Conservation (phyloP, 2,329 filamentous ascomycete genomes). For the Exutisphaerella laricina region DNA sequence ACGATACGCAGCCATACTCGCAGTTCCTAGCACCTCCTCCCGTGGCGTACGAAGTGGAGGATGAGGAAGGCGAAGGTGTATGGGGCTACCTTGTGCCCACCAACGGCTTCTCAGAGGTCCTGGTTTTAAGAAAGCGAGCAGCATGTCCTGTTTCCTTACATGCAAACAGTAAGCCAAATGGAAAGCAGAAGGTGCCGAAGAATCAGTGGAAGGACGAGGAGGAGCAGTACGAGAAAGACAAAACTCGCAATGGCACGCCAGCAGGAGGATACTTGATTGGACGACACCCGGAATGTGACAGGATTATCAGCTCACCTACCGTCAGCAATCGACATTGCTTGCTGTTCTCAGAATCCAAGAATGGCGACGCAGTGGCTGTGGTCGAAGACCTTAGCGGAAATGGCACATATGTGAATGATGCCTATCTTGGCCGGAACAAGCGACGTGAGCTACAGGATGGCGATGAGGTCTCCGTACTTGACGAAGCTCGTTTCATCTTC, state of each 20-base stretch:
- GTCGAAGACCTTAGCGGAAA: constrained; percentile 93
- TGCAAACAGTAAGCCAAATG: constrained; percentile 34
- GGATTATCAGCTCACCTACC: constrained; percentile 65
- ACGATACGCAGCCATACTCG: constrained; percentile 72
- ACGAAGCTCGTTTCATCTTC: constrained; percentile 84
- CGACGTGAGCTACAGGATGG: constrained; percentile 80
- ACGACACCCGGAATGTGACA: constrained; percentile 81
- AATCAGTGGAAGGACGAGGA: constrained; percentile 55
- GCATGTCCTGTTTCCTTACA: constrained; percentile 57
- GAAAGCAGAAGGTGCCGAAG: constrained; percentile 43
- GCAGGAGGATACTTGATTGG: constrained; percentile 87
- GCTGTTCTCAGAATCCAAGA: constrained; percentile 58
- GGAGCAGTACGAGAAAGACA: constrained; percentile 54
- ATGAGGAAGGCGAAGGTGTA: constrained; percentile 78
- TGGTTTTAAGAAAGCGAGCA: constrained; percentile 71
- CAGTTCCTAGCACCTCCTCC: constrained; percentile 71
- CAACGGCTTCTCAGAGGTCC: constrained; percentile 49
- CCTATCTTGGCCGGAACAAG: constrained; percentile 85
- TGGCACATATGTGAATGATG: constrained; percentile 93
- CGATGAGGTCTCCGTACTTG: constrained; percentile 83
- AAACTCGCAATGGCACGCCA: constrained; percentile 49
- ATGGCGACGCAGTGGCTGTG: constrained; percentile 59
- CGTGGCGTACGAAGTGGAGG: constrained; percentile 73
- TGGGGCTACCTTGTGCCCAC: constrained; percentile 94
- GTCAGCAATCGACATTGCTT: constrained; percentile 83